phyloP scores from a whole-genome alignment of 2,329 filamentous ascomycete genomes.

The Ophiocordyceps camponoti-rufipedis region DNA sequence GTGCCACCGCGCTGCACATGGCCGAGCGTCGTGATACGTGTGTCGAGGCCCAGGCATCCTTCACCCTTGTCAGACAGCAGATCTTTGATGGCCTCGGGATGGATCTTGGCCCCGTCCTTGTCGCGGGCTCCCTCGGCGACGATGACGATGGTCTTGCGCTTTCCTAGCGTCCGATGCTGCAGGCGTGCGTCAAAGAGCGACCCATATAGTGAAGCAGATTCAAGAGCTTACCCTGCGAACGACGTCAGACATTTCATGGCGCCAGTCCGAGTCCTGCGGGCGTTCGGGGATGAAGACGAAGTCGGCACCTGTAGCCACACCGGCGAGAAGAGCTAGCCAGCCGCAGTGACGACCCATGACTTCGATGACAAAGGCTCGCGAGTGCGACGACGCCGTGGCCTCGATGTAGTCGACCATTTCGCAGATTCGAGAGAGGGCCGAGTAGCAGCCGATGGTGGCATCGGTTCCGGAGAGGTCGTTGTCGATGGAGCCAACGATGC shows the following conservation, averaged over 20 bases:
- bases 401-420: conserved; percentile 95
- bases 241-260: conserved; percentile 67
- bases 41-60: conserved; percentile 61
- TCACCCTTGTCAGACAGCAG: conserved; percentile 58
- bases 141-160: conserved; percentile 95
- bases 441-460: conserved; percentile 94
- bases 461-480: conserved; percentile 96
- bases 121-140: conserved; percentile 91
- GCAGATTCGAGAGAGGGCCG: conserved; percentile 80
- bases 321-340: conserved; percentile 92
- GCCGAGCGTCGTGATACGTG: conserved; percentile 82
- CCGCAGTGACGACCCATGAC: conserved; percentile 98
- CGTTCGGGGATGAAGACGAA: conserved; percentile 96
- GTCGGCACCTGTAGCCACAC: conserved; percentile 86
- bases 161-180: conserved; percentile 72
- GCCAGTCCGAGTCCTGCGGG: conserved; percentile 74
- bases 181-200: conserved; percentile 2
- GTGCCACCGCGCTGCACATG: conserved; percentile 94
- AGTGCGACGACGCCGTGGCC: conserved; percentile 84
- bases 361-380: conserved; percentile 90
- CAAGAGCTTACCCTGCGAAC: conserved; percentile 44
- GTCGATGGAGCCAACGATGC: conserved; percentile 91
- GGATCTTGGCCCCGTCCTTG: conserved; percentile 66
- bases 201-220: background rate
- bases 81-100: conserved; percentile 64